Conservation (phyloP, 2,329 filamentous ascomycete species). For the Didymella segeticola region DNA sequence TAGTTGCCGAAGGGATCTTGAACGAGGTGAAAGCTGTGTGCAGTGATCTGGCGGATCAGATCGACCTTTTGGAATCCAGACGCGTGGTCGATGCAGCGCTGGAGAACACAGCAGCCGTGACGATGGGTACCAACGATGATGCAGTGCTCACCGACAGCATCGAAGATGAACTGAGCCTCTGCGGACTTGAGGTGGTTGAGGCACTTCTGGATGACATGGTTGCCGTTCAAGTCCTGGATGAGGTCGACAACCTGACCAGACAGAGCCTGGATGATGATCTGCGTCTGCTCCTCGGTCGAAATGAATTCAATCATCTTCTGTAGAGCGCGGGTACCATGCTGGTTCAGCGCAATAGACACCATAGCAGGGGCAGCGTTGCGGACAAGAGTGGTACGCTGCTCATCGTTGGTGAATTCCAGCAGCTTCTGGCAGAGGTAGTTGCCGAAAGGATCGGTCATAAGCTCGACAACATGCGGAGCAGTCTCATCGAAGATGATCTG, state of each 20-base stretch:
- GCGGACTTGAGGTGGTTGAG: conserved; percentile 86
- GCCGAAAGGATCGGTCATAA: conserved; percentile 98
- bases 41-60: conserved; percentile 85
- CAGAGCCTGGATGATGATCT: conserved; percentile 86
- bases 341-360: conserved; percentile 92
- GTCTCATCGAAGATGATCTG: conserved; percentile 96
- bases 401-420: conserved; percentile 91
- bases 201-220: conserved; percentile 99
- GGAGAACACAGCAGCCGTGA: conserved; percentile 96
- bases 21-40: conserved; percentile 85
- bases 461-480: conserved; percentile 89
- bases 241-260: conserved; percentile 86
- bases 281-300: conserved; percentile 71
- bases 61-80: conserved; percentile 86
- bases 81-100: conserved; percentile 97
- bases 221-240: conserved; percentile 97
- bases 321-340: conserved; percentile 92
- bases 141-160: conserved; percentile 86
- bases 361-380: conserved; percentile 87
- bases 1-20: conserved; percentile 99
- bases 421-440: conserved; percentile 99
- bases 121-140: conserved; percentile 94
- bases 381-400: conserved; percentile 91
- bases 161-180: conserved; percentile 96
- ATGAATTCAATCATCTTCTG: conserved; percentile 99